Evolutionary conservation across 1,284 basidiomycete genomes (phyloP), one percentile per base, ranked within the genome.

Genomic region (Marasmius sp.): DNA sequence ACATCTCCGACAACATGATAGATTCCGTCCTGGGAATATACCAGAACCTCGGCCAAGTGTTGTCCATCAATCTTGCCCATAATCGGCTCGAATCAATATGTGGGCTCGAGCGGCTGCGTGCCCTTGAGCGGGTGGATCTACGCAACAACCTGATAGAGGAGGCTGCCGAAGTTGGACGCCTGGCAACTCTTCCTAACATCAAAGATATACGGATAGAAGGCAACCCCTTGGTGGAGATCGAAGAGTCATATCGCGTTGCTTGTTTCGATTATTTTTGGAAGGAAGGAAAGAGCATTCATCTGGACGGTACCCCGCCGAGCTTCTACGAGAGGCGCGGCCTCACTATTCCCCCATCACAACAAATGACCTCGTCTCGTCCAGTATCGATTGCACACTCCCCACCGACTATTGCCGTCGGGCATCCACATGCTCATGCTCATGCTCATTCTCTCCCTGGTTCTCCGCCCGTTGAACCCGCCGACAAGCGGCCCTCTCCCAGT

Each of bases 1-100:
- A 97, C 75, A 85, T 99, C 18, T 84, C 92, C 16, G 91, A 95
- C 75, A 98, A 99, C 79, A 92, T 98, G 85, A 95, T 99, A 67
- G 95, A 97, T 69, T 96, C 95, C 6, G 91, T 98, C 16, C 84
- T 96, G 3, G 93, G 92, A 34, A 95, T 96, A 57, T 92, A 94
- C 70, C 85, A 85, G 39, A 85, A 87, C 61, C 82, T 97, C n/a
- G 92, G 93, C 2, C 88, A 90, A 64, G 81, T 96, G 45, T 79
- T 88, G 20, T 81, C 82, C 6, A 78, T 97, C 67, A 94, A 95
- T 72, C 82, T 97, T 16, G 83, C 92, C 0, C 80, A 82, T 60
- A 99, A 99, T 71, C 88, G 97, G 1, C 85, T 98, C 53, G 94
- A 97, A 70, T 95, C 93, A 22, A 85, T 99, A 57, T 95, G 94